Percentiles rank a stretch among this genome's conserved stretches.
Conservation (phyloP, 169 alveolate species). For the Perkinsus marinus region DNA sequence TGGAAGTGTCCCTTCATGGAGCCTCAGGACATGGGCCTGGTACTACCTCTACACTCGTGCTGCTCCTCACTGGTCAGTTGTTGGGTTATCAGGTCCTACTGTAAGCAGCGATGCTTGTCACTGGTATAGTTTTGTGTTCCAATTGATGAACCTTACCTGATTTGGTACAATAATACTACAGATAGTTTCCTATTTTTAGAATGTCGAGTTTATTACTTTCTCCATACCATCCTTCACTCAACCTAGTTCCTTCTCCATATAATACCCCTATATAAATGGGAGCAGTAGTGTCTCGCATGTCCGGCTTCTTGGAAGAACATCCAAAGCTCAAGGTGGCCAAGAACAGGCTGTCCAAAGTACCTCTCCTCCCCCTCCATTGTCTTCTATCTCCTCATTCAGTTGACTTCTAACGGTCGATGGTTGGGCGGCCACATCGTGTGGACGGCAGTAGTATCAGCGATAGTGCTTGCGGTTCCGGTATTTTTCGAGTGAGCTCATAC, state of each 20-base stretch:
- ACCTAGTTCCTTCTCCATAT: background rate
- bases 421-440: background rate
- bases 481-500: background rate
- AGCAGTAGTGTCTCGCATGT: background rate
- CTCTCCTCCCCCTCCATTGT: background rate
- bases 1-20: conserved; percentile 59
- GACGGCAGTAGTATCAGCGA: background rate
- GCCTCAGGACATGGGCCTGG: conserved; percentile 1
- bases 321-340: background rate
- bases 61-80: background rate
- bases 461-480: background rate
- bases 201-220: background rate
- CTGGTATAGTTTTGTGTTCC: background rate
- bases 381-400: background rate
- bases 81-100: background rate
- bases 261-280: background rate
- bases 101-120: background rate
- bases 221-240: background rate
- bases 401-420: background rate
- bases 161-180: background rate
- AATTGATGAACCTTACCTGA: background rate
- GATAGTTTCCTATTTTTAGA: background rate
- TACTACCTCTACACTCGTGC: background rate
- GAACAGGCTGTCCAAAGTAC: background rate
- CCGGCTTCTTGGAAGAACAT: background rate